Conservation (phyloP, 352 stramenopile species). For the Synura sp. region DNA sequence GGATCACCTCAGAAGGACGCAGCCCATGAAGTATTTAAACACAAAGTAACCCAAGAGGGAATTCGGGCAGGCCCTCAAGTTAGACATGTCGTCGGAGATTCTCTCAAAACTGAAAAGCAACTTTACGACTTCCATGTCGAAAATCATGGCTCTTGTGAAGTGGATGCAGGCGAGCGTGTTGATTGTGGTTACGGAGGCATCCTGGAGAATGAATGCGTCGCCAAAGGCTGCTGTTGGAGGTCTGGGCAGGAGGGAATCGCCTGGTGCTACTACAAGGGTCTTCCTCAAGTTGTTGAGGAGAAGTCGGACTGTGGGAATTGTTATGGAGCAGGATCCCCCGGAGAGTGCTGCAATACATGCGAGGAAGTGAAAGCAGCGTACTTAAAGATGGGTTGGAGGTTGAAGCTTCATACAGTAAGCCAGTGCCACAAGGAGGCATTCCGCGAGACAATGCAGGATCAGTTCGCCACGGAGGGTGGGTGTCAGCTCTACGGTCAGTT, state of each 20-base stretch:
- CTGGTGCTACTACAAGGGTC: too few relatives aligned
- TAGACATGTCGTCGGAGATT: slow-evolving; percentile 45
- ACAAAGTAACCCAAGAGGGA: slow-evolving; percentile 44
- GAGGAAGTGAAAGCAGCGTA: slow-evolving; percentile 70
- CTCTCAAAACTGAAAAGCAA: slow-evolving; percentile 41
- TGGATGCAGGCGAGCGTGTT: slow-evolving; percentile 5
- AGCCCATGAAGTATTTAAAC: slow-evolving; percentile 48
- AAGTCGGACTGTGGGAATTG: slow-evolving; percentile 61
- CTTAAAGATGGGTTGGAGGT: slow-evolving; percentile 60
- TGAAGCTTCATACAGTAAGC: slow-evolving; percentile 49
- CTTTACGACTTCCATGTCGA: slow-evolving; percentile 33
- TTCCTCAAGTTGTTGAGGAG: too few relatives aligned
- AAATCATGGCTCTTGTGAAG: background rate
- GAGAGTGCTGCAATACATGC: slow-evolving; percentile 71
- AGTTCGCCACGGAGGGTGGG: slow-evolving; percentile 22
- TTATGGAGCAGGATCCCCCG: slow-evolving; percentile 63
- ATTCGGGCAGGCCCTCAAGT: slow-evolving; percentile 21
- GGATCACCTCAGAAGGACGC: slow-evolving; percentile 54
- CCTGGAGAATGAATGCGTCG: too few relatives aligned
- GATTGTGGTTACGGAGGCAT: too few relatives aligned
- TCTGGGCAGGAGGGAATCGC: too few relatives aligned
- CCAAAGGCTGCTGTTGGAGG: too few relatives aligned
- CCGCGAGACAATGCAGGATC: background rate
- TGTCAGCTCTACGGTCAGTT: slow-evolving; percentile 28
- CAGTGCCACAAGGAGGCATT: background rate